Conservation (phyloP, 768 basidiomycete species). For the Pholiota molesta region DNA sequence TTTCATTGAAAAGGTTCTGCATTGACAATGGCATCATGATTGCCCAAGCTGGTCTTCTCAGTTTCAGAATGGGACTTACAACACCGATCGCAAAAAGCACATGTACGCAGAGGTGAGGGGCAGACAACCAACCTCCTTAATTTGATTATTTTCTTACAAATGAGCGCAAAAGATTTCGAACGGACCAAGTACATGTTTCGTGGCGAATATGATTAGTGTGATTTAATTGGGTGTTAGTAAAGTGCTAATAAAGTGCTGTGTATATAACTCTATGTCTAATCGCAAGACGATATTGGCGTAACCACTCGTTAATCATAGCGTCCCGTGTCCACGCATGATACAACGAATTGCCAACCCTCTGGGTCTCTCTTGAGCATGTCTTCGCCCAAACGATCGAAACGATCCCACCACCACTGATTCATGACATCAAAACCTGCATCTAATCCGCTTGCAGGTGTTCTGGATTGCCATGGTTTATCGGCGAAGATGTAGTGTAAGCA, state of each 20-base stretch:
- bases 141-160: neutral
- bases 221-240: neutral
- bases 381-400: constrained; percentile 48
- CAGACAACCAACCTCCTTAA: constrained; percentile 8
- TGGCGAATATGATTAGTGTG: constrained; percentile 58
- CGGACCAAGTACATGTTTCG: constrained; percentile 90
- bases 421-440: constrained; percentile 49
- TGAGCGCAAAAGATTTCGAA: constrained; percentile 74
- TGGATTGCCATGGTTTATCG: constrained; percentile 85
- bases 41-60: constrained; percentile 93
- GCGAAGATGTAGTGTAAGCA: constrained; percentile 86
- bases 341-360: constrained; percentile 53
- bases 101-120: constrained; percentile 84
- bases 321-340: constrained; percentile 48
- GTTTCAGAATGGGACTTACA: constrained; percentile 85
- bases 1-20: constrained; percentile 70
- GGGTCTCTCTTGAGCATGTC: constrained; percentile 47
- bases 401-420: constrained; percentile 84
- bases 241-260: constrained; percentile 19
- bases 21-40: constrained; percentile 99
- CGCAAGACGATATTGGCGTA: too few relatives aligned
- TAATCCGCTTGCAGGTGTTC: constrained; percentile 40
- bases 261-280: constrained; percentile 29
- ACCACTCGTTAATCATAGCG: neutral
- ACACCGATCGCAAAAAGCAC: constrained; percentile 81